Evolutionary conservation across 2,329 filamentous ascomycete genomes (phyloP), one percentile per base, ranked within the genome.

Genomic region (Phyllosticta ampelicida): DNA sequence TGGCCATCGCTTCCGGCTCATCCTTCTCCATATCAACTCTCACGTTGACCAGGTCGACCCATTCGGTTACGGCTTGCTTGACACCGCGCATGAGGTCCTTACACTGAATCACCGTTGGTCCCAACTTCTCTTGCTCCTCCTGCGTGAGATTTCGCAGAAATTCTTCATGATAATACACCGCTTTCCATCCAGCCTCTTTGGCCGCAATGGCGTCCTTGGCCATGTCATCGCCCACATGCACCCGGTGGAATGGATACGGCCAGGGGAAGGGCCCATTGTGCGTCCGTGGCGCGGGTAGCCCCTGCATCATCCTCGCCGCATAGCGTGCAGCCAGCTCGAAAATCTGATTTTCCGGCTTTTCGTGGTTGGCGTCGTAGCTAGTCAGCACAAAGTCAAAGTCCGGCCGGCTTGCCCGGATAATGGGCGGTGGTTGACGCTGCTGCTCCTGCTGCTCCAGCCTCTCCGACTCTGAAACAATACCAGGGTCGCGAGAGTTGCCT

Each of bases 291-390:
- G 53, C 51, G 18, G 48, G 23, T 51, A 61, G 9, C 48, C 51
- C 10, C 49, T 23, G 63, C 61, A 9, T 61, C 55, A 11, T 64
- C 63, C 5, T 62, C 65, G 2, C 61, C 61, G 11, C 76, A 58
- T 9, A 71, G 64, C 3, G 67, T 61, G 2, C 60, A 56, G 82
- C 83, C 0, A 80, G 77, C 1, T 73, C 67, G 61, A 86, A 87
- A 1, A 86, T 84, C 2, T 66, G 62, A 9, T 60, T 62, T 55
- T 82, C 73, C 0, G 84, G 84, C 66, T 87, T 87, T 62, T 81
- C 80, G 21, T 71, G 66, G 0, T 83, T 83, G 4, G 81, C 78
- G 63, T 86, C 82, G 62, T 86, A 86, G 18, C 82, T 86, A 66
- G 85, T 77, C 60, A 80, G 79, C 6, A 80, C 74, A 61, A 86